Base-by-base conservation (phyloP, 2,329 filamentous ascomycete genomes). In the Fusarium lyarnte region DNA sequence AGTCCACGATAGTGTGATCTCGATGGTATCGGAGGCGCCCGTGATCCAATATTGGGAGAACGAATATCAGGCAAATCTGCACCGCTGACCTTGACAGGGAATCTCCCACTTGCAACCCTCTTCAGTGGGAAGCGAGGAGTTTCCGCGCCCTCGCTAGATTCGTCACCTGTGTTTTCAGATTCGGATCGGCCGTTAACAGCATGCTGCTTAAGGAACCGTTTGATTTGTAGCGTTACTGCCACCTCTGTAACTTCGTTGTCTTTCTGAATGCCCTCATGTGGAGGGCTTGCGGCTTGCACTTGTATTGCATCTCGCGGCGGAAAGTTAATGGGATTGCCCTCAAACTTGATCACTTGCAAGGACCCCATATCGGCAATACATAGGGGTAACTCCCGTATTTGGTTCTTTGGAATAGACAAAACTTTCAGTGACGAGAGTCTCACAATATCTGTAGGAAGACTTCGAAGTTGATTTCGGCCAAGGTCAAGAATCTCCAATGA, bases 401-500 rank as follows among this genome's bases (percentile, higher is more conserved):
- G 90, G 80, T 98, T 98, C 79, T 93, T 93, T 74, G 93, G 92
- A 39, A 98, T 88, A 5, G 94, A 95, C 60, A 98, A 86, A 21
- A 98, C 95, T 79, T 97, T 97, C 72, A 98, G 85, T 4, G 94
- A 97, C 9, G 91, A 91, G 77, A 98, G 86, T 78, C 91, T 94
- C 67, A 89, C 89, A 69, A 98, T 93, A 59, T 95, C 92, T 51
- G 91, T 89, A 0, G 95, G 94, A 4, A 98, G 87, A 14, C 88
- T 85, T 52, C 88, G 89, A 69, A 98, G 90, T 80, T 92, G 94
- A 80, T 98, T 98, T 76, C 93, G 90, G 80, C 94, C 95, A 60
- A 98, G 87, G 82, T 98, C 95, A 69, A 98, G 88, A 66, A 98
- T 97, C 82, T 98, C 95, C 61, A 98, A 88, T 38, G 94, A 93